Conservation (phyloP, 345 rosid genomes). For the Leavenworthia alabamica region DNA sequence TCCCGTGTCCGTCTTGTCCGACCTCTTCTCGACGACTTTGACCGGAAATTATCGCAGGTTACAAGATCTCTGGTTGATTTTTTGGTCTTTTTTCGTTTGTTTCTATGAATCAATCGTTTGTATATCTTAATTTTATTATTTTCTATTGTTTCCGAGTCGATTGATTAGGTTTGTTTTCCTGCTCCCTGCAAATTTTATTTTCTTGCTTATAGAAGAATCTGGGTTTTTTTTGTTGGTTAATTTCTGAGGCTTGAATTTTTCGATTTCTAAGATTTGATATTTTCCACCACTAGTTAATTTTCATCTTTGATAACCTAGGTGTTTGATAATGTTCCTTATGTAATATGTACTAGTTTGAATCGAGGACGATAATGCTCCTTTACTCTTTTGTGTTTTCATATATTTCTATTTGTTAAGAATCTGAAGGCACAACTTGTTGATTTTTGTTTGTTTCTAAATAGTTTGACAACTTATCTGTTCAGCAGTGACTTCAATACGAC, state of each 20-base stretch:
- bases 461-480: conserved; percentile 51
- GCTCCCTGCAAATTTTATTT: neutral
- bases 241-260: neutral
- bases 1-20: neutral
- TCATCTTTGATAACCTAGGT: neutral
- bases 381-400: no score
- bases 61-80: neutral
- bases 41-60: conserved; percentile 6
- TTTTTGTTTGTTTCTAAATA: conserved; percentile 31
- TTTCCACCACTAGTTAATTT: neutral
- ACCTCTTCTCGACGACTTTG: neutral
- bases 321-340: neutral
- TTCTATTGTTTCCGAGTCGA: neutral
- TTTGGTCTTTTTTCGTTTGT: neutral
- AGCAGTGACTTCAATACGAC: conserved; percentile 42
- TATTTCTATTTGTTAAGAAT: neutral
- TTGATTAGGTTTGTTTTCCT: conserved; percentile 1
- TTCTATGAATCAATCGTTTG: neutral
- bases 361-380: no score
- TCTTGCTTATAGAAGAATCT: neutral
- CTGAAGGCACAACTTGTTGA: neutral
- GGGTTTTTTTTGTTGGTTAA: no score
- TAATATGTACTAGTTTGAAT: neutral
- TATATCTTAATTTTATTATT: neutral
- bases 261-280: neutral